Conservation (phyloP, 2,329 filamentous ascomycete species). For the Botrytis porri region DNA sequence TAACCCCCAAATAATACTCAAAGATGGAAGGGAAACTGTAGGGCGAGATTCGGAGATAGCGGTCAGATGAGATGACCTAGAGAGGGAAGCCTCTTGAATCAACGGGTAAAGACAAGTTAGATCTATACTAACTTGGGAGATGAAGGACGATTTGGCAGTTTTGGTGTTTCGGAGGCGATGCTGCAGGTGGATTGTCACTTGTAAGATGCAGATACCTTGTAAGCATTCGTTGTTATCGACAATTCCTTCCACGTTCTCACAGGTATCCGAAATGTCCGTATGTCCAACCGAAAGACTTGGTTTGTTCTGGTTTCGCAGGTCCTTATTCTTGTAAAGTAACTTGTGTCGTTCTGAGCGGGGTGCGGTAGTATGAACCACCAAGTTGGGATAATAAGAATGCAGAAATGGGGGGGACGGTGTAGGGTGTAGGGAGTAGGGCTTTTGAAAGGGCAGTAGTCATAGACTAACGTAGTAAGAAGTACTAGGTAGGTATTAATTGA, state of each 20-base stretch:
- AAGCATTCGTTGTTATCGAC: neutral
- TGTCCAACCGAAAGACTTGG: neutral
- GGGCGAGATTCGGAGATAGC: neutral
- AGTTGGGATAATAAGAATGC: neutral
- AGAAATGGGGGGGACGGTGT: neutral
- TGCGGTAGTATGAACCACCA: neutral
- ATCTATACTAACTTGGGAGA: neutral
- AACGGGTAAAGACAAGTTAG: neutral
- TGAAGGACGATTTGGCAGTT: neutral
- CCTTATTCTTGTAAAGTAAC: neutral
- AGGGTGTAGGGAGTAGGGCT: neutral
- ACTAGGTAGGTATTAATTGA: neutral
- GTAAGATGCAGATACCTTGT: neutral
- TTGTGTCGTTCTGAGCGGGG: neutral
- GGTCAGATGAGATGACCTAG: constrained; percentile 1
- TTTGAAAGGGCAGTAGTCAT: neutral
- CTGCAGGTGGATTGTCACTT: neutral
- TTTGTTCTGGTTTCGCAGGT: neutral
- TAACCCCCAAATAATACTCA: neutral
- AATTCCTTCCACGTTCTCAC: neutral
- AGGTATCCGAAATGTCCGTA: neutral
- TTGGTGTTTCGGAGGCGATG: neutral
- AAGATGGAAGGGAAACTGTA: neutral
- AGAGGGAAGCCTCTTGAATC: neutral
- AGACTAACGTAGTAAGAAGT: neutral